phyloP scores from a whole-genome alignment of 768 basidiomycete species.

The Cyclocybe cylindracea region DNA sequence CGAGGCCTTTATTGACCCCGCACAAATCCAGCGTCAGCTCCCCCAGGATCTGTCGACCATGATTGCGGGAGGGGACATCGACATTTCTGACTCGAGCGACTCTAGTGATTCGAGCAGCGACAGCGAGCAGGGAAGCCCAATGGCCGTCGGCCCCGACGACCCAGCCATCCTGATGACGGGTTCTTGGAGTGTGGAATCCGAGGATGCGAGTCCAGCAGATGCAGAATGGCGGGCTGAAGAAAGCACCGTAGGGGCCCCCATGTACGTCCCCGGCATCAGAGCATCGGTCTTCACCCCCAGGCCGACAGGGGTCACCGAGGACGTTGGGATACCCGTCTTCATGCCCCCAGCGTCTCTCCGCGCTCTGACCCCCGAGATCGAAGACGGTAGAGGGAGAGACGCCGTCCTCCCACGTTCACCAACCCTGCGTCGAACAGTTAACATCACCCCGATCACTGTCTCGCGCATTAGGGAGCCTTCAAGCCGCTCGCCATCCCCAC shows the following conservation, averaged over 20 bases:
- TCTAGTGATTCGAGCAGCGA: constrained; percentile 25
- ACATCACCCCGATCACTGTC: constrained; percentile 35
- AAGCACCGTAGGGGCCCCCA: background rate
- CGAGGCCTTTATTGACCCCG: constrained; percentile 64
- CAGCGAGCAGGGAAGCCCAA: constrained; percentile 50
- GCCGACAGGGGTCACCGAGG: constrained; percentile 8
- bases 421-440: constrained; percentile 28
- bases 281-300: constrained; percentile 1
- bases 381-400: constrained; percentile 8
- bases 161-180: constrained; percentile 38
- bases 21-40: constrained; percentile 33
- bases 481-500: constrained; percentile 28
- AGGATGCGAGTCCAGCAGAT: too few species aligned
- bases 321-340: constrained; percentile 15
- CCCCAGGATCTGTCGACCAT: constrained; percentile 16
- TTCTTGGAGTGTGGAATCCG: background rate
- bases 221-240: too few species aligned
- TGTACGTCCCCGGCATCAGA: constrained; percentile 1
- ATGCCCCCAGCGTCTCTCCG: constrained; percentile 24
- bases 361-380: constrained; percentile 13
- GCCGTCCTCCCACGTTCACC: constrained; percentile 20
- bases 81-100: constrained; percentile 40
- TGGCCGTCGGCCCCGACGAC: constrained; percentile 46
- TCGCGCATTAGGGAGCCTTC: constrained; percentile 30
- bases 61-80: constrained; percentile 27